Base-by-base conservation (phyloP, 176 grass and related monocot genomes). In the Poa annua region DNA sequence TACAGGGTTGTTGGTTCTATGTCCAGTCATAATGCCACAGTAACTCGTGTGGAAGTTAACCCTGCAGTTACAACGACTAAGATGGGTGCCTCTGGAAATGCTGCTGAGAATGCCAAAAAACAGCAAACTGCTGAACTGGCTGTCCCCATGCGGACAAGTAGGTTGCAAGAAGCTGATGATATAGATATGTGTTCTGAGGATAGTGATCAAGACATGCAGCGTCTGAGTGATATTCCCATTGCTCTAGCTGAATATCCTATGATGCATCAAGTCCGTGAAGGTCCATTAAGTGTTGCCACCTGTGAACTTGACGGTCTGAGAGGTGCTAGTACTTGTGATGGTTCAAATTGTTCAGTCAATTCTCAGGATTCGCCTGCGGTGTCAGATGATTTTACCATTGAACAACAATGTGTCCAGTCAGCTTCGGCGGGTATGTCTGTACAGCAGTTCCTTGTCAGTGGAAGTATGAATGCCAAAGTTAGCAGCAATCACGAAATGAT, bases 1-100 rank as follows among this genome's bases (percentile, higher is more conserved):
- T 94, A 93, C 47, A 96, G 83, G 68, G 80, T 94, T 77, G 35
- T 96, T 83, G 93, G 89, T 90, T 17, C 35, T 91, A 52, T 44
- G 70, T 74, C 63, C 26, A 85, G 75, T 34, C 79, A 81, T 76
- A 60, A 59, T 52, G 50, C 83, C 60, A 63, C 73, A 25, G 54
- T 33, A 87, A 71, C 73, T 84, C 44, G 81, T 79, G 75, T 15
- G 8, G 89, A 87, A 54, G 53, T 64, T 60, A 78, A 80, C 11
- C 74, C 71, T 74, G 60, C 55, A 78, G 60, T 56, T 83, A 83
- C 80, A 78, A 77, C 71, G 11, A 67, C 77, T 50, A 78, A 61
- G 12, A 80, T 42, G n/a, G 41, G 45, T 13, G 60, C 50, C 89
- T 69, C 34, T 77, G 82, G 59, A 85, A 87, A 89, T 56, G 63